Base-by-base conservation (phyloP, 1,139 yeast species). In the Saccharomycopsis hybrid region DNA sequence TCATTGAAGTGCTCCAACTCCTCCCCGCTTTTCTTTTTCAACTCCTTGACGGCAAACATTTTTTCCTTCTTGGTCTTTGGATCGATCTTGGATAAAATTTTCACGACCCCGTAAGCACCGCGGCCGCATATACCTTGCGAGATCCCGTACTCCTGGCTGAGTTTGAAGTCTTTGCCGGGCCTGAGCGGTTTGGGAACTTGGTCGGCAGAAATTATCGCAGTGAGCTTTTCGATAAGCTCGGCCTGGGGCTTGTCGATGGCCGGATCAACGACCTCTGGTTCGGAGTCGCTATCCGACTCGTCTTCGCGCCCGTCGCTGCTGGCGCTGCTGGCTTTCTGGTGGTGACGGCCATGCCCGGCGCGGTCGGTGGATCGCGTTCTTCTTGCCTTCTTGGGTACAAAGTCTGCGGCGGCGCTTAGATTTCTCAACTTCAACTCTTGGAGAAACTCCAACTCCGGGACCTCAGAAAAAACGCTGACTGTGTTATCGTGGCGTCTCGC, bases 41-140 rank as follows among this genome's bases (percentile, higher is more conserved):
- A 81, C 63, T 89, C 96, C 61, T 89, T 89, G 37, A 89, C 95
- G 0, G 96, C 97, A 61, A 70, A 89, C 25, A 85, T 65, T 36
- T 65, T 67, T 56, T 80, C 85, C 27, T 67, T 65, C 44, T 67
- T 65, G 37, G 62, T 62, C 51, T 59, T 72, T 4, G 70, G 66
- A 52, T 69, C 72, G 48, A 71, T 66, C 66, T 78, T 71, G 70
- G 82, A 81, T 49, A 92, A 70, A 56, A 88, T 74, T 55, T 92
- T 75, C 25, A 88, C 95, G 38, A 85, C 78, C 28, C 97, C 97
- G 65, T 84, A 89, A 0, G 95, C 80, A 28, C 96, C 96, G 51
- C 80, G 77, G 13, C 96, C 97, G 49, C 89, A 77, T 28, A 87
- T 79, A 55, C 84, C 90, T 60, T 80, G 88, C 57, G 90, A 82